These are phyloP conservation scores for Powellomyces hirtus DNA, from an alignment of 192 early-diverging fungal genomes.

Conservation along the genomic window DNA sequence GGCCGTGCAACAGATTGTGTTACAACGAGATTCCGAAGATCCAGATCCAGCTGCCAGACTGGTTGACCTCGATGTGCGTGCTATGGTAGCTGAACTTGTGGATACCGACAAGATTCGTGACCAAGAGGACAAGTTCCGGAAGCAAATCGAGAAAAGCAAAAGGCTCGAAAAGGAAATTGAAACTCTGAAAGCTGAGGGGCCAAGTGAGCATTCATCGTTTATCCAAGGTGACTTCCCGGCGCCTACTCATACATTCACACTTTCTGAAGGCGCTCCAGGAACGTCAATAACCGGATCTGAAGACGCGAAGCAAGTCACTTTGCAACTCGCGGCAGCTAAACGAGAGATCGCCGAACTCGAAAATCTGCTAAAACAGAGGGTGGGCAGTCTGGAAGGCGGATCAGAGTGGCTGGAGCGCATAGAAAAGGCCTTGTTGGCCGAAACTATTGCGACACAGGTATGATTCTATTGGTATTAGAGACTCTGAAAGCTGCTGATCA, in stretches of 20 bases:
- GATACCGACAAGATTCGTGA: slow-evolving; percentile 36
- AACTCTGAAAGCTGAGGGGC: slow-evolving; percentile 13
- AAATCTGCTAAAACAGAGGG: slow-evolving; percentile 24
- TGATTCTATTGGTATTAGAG: too few relatives aligned
- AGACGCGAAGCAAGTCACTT: not conserved
- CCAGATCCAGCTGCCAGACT: slow-evolving; percentile 42
- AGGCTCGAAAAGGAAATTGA: slow-evolving; percentile 51
- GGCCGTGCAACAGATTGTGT: slow-evolving; percentile 44
- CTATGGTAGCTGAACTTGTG: slow-evolving; percentile 35
- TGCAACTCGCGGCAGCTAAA: slow-evolving; percentile 23
- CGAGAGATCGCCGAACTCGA: slow-evolving; percentile 31
- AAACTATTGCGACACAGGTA: too few relatives aligned
- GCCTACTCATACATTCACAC: too few relatives aligned
- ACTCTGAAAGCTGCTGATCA: too few relatives aligned
- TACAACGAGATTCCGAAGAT: slow-evolving; percentile 46
- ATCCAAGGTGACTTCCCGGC: too few relatives aligned
- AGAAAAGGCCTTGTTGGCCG: slow-evolving; percentile 3
- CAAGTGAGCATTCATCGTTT: too few relatives aligned
- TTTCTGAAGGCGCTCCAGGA: too few relatives aligned
- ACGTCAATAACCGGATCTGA: too few relatives aligned
- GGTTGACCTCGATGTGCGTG: slow-evolving; percentile 37
- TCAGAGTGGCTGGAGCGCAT: slow-evolving; percentile 16
- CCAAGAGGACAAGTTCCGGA: slow-evolving; percentile 40
- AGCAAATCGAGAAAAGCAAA: slow-evolving; percentile 39
- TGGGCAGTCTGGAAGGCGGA: slow-evolving; percentile 24